phyloP scores from a whole-genome alignment of 306 rosid species.

The Hippophae gyantsensis region DNA sequence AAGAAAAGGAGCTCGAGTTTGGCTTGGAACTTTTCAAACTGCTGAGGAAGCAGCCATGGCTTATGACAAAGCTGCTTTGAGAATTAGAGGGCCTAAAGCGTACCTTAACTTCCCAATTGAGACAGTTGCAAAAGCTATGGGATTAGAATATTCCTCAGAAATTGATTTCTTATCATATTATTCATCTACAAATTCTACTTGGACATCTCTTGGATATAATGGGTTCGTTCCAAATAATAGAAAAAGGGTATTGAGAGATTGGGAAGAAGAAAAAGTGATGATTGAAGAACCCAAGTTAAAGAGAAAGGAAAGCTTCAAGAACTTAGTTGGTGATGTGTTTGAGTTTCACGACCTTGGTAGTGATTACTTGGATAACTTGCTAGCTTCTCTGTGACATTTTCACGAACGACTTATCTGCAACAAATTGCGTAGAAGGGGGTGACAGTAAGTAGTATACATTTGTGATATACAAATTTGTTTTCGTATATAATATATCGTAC shows the following conservation, averaged over 20 bases:
- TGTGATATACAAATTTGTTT: not conserved
- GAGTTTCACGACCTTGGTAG: slow-evolving; percentile 79
- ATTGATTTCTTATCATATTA: not conserved
- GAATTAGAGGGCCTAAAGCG: slow-evolving; percentile 77
- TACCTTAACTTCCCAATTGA: slow-evolving; percentile 70
- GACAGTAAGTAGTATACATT: not conserved
- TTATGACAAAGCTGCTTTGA: slow-evolving; percentile 89
- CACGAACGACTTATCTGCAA: not conserved
- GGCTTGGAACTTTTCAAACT: slow-evolving; percentile 90
- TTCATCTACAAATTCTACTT: not conserved
- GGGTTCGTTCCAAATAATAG: slow-evolving; percentile 13
- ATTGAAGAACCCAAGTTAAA: slow-evolving; percentile 29
- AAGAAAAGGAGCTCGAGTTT: slow-evolving; percentile 67
- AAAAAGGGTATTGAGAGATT: slow-evolving; percentile 33
- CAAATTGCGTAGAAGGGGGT: not conserved
- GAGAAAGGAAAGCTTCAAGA: slow-evolving; percentile 29
- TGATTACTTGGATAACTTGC: slow-evolving; percentile 70
- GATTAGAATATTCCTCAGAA: slow-evolving; percentile 14
- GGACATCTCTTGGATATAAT: slow-evolving; percentile 1
- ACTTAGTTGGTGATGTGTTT: slow-evolving; percentile 36
- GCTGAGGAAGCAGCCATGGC: slow-evolving; percentile 94
- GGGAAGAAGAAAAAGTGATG: slow-evolving; percentile 25
- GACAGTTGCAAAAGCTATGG: slow-evolving; percentile 36
- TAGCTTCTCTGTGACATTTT: slow-evolving; percentile 44
- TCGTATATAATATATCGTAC: too few relatives aligned